Base-by-base conservation (phyloP, 495 filamentous ascomycete genomes). In the Thermothielavioides terrestris region DNA sequence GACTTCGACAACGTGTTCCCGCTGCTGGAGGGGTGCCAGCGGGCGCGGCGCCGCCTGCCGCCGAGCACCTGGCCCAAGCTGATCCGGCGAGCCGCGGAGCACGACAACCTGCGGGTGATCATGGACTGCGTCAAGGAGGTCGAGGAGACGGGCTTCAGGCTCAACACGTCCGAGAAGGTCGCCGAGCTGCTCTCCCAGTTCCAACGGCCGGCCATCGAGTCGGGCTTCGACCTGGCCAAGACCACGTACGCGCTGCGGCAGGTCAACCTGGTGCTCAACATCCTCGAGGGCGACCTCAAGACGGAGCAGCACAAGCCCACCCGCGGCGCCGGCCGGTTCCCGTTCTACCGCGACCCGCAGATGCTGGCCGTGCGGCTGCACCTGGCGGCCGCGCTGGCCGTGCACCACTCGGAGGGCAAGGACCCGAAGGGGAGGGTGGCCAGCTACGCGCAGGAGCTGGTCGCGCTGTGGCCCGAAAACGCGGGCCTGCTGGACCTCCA, bases 1-100 rank as follows among this genome's bases (percentile, higher is more conserved):
- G 81, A 88, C 64, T 84, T 74, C 66, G 62, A 71, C 17, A 83
- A 82, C 66, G 62, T 88, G 30, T 62, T 70, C 2, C 71, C 69
- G 3, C 63, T 88, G 18, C 60, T 89, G 34, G 67, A 73, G 20
- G 86, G 82, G 12, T 42, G 35, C 49, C 54, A 26, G 37, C 66
- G 69, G 46, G 64, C 79, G 3, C 49, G 68, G 18, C 66, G 70
- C 12, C 44, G 32, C 10, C 30, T 81, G 23, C 47, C 42, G 1
- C 18, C 31, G 0, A 10, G 46, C 9, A 52, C 69, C 11, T 67
- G 63, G 58, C 42, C 60, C 51, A 69, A 68, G 56, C 47, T 80
- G 15, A 53, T 77, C 15, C 70, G 75, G 14, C 56, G 55, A 25
- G 68, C 72, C 6, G 67, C 61, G 26, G 1, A 44, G 8, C 58